These are phyloP conservation scores for Eudorina sp. DNA, from an alignment of 139 green algal genomes.

Conservation along the genomic window DNA sequence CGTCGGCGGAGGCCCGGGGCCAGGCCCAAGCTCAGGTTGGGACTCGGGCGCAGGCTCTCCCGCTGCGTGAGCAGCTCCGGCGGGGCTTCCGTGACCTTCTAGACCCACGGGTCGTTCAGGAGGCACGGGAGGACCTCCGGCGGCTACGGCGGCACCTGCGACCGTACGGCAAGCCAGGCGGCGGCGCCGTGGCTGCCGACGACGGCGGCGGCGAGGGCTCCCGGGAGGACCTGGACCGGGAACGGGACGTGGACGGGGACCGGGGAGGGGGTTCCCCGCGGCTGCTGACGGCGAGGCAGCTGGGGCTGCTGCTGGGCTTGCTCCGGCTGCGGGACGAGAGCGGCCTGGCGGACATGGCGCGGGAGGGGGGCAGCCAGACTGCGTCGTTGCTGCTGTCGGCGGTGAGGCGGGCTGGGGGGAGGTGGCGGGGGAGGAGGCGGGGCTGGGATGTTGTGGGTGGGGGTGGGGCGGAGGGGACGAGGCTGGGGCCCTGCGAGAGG, in stretches of 20 bases:
- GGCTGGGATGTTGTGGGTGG: background rate
- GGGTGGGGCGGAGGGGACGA: background rate
- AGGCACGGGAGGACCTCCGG: no score
- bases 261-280: background rate
- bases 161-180: background rate
- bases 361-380: background rate
- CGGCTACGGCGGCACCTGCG: no score
- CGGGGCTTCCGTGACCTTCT: no score
- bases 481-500: background rate
- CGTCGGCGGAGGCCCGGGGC: no score
- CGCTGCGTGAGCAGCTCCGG: no score
- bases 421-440: background rate
- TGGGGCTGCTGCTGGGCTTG: constrained; percentile 2
- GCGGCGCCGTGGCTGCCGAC: background rate
- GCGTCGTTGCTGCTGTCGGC: background rate
- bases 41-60: no score
- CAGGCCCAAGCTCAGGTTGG: no score
- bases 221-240: background rate
- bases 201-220: background rate
- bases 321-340: background rate
- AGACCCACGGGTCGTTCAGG: no score
- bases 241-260: no score
- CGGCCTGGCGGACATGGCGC: no score
- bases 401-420: background rate
- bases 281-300: background rate